Conservation (phyloP, 306 rosid genomes). For the Crataegus laevigata region DNA sequence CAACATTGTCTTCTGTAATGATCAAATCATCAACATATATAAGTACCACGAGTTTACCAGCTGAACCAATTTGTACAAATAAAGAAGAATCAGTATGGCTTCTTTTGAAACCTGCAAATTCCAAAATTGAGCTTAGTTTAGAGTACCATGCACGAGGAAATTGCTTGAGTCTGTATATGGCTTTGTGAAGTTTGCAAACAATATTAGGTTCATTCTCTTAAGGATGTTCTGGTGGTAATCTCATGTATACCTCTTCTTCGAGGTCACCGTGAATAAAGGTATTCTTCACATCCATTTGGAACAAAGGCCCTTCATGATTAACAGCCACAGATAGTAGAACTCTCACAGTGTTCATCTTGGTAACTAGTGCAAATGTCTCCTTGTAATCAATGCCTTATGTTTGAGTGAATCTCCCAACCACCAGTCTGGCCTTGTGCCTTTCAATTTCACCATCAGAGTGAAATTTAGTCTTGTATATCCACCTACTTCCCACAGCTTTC, state of each 20-base stretch:
- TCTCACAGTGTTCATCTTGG: not conserved
- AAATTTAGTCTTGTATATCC: not conserved
- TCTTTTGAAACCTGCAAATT: not conserved
- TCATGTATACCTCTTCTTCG: too few relatives aligned
- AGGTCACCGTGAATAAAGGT: not conserved
- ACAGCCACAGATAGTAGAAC: not conserved
- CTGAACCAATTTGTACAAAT: not conserved
- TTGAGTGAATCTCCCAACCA: not conserved
- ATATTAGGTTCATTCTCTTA: not conserved
- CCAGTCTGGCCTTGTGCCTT: too few relatives aligned
- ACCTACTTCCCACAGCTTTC: not conserved
- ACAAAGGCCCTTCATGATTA: not conserved
- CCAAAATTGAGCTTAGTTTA: not conserved
- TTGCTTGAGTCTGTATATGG: not conserved
- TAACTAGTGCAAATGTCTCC: not conserved
- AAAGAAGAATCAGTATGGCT: not conserved
- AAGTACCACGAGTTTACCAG: too few relatives aligned
- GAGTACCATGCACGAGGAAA: not conserved
- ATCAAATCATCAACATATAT: too few relatives aligned
- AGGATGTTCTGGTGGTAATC: too few relatives aligned
- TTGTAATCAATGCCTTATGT: not conserved
- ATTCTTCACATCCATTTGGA: not conserved
- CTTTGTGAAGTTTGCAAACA: not conserved
- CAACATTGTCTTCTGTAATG: too few relatives aligned
- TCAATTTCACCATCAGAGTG: not conserved